Evolutionary conservation across 2,329 filamentous ascomycete genomes (phyloP).

Genomic region (Diaporthe sp.): DNA sequence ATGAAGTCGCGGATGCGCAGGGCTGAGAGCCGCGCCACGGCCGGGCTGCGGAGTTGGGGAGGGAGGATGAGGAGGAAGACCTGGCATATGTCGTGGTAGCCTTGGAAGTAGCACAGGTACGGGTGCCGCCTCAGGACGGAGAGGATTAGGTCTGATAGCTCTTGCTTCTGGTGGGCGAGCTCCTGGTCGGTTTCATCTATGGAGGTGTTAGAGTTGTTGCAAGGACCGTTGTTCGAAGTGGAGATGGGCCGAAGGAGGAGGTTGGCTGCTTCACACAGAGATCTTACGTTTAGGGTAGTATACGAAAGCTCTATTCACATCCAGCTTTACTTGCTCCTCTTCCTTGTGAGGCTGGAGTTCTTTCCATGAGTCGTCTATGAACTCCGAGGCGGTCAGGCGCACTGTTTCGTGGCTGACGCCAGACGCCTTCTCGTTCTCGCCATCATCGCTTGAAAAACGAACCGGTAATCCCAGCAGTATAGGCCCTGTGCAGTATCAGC

Average conservation of each 20-base stretch:
- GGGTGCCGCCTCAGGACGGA: constrained; percentile 84
- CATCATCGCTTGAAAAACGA: constrained; percentile 39
- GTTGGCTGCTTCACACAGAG: constrained; percentile 43
- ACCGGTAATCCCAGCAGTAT: constrained; percentile 62
- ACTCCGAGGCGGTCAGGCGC: constrained; percentile 23
- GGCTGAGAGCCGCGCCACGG: constrained; percentile 85
- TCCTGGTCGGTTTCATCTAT: constrained; percentile 77
- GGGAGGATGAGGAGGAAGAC: constrained; percentile 91
- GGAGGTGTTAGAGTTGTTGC: background rate
- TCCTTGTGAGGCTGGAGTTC: constrained; percentile 82
- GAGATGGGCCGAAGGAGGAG: background rate
- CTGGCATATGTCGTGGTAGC: constrained; percentile 98
- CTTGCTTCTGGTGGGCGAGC: constrained; percentile 76
- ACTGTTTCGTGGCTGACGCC: constrained; percentile 40
- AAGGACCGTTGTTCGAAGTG: background rate
- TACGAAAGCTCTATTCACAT: constrained; percentile 96
- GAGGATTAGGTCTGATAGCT: constrained; percentile 85
- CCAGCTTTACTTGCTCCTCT: constrained; percentile 90
- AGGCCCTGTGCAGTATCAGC: constrained; percentile 65
- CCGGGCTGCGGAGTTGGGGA: constrained; percentile 67
- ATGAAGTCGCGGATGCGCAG: constrained; percentile 97
- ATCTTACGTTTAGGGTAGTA: constrained; percentile 86
- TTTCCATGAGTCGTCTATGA: constrained; percentile 61
- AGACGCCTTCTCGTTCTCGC: constrained; percentile 39
- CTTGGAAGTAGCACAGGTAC: constrained; percentile 95